These are phyloP conservation scores for Protea cynaroides DNA, from an alignment of 164 flowering plant species.

Conservation along the genomic window DNA sequence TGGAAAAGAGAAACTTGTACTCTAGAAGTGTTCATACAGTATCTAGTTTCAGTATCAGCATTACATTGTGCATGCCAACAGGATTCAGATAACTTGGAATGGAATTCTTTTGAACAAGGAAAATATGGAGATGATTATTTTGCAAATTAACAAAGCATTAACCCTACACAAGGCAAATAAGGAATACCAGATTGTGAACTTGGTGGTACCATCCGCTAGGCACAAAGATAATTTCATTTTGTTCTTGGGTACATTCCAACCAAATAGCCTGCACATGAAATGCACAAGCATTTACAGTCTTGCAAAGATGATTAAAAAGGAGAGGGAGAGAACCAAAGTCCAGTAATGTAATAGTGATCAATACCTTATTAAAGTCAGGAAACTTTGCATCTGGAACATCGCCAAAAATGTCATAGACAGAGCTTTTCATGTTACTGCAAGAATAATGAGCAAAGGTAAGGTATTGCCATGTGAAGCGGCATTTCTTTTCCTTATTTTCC, in stretches of 20 bases:
- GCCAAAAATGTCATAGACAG: conserved; percentile 73
- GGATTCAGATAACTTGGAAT: no score
- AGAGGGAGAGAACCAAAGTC: not conserved
- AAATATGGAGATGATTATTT: not conserved
- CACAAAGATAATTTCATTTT: conserved; percentile 80
- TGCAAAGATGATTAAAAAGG: not conserved
- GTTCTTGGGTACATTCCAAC: conserved; percentile 80
- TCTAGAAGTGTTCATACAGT: no score
- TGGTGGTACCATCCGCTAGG: conserved; percentile 99
- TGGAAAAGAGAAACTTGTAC: no score
- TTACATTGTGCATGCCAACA: no score
- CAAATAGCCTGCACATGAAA: conserved; percentile 55
- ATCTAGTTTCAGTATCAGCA: no score
- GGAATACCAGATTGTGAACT: conserved; percentile 81
- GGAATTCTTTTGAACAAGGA: no score
- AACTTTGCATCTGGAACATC: conserved; percentile 55
- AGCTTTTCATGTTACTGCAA: conserved; percentile 67
- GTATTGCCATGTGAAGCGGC: not conserved
- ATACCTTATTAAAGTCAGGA: conserved; percentile 80
- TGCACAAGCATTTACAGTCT: not conserved
- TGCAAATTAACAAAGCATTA: not conserved
- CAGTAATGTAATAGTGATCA: not conserved
- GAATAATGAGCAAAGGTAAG: conserved; percentile 5
- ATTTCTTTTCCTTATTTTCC: no score
- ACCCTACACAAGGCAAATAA: not conserved